Conservation (phyloP, 495 filamentous ascomycete species). For the Penicillium mononematosum region DNA sequence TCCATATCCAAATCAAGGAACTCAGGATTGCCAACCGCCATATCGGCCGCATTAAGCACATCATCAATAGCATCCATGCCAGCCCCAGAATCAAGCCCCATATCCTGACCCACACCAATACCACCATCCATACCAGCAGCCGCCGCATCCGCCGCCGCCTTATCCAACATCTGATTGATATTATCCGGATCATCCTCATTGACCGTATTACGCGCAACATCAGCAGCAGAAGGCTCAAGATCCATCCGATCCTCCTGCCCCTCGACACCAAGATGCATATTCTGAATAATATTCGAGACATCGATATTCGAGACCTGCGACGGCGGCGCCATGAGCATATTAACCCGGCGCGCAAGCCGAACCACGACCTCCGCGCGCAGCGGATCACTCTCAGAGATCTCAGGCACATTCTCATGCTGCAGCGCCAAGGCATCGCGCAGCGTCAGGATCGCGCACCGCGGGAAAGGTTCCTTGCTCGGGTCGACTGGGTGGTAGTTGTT, state of each 20-base stretch:
- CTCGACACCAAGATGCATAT: conserved; percentile 42
- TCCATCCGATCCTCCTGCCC: conserved; percentile 34
- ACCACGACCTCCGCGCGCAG: conserved; percentile 68
- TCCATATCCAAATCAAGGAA: conserved; percentile 53
- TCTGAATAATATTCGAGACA: conserved; percentile 43
- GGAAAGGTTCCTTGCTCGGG: conserved; percentile 40
- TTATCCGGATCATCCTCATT: conserved; percentile 37
- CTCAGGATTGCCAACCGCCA: conserved; percentile 49
- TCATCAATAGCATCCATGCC: conserved; percentile 49
- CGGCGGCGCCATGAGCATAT: conserved; percentile 51
- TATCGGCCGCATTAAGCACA: conserved; percentile 48
- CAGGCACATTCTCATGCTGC: conserved; percentile 61
- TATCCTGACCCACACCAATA: conserved; percentile 28
- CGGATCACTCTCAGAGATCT: conserved; percentile 59
- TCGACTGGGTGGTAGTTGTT: conserved; percentile 39
- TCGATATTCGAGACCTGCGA: conserved; percentile 43
- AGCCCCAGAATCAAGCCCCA: conserved; percentile 28
- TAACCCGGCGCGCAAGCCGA: conserved; percentile 71
- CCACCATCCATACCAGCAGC: conserved; percentile 18
- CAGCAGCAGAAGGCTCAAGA: conserved; percentile 28
- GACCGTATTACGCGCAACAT: conserved; percentile 18
- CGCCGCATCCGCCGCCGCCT: conserved; percentile 38
- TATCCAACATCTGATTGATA: conserved; percentile 50
- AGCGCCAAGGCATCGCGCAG: conserved; percentile 71
- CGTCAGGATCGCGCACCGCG: conserved; percentile 45